Evolutionary conservation across 164 flowering plant species (phyloP).

Genomic region (Saururus chinensis): DNA sequence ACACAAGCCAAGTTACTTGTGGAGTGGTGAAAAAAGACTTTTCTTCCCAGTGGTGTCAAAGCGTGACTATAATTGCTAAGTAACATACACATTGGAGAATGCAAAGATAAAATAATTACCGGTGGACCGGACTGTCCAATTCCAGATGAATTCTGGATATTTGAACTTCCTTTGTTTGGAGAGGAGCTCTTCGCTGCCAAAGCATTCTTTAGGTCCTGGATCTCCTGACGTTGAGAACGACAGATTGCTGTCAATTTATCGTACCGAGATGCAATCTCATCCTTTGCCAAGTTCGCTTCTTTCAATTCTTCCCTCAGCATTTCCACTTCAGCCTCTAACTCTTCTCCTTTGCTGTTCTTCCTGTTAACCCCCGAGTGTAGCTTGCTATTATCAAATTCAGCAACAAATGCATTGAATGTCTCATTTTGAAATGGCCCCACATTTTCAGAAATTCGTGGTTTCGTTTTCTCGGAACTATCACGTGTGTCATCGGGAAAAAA

Average conservation of each 20-base stretch:
- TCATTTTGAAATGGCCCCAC: slow-evolving; percentile 30
- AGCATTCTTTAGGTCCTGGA: slow-evolving; percentile 85
- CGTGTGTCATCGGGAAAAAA: slow-evolving; percentile 31
- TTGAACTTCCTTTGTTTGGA: slow-evolving; percentile 38
- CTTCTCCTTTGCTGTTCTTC: slow-evolving; percentile 17
- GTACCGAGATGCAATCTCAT: slow-evolving; percentile 73
- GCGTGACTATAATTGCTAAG: background rate
- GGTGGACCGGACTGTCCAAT: slow-evolving; percentile 15
- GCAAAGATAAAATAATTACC: slow-evolving; percentile 25
- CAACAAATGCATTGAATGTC: slow-evolving; percentile 62
- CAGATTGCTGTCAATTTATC: slow-evolving; percentile 91
- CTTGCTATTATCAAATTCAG: slow-evolving; percentile 67
- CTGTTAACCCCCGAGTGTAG: slow-evolving; percentile 17
- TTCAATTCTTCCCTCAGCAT: slow-evolving; percentile 62
- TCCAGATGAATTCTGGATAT: slow-evolving; percentile 25
- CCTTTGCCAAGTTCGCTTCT: slow-evolving; percentile 57
- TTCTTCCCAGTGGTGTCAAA: background rate
- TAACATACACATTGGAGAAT: background rate
- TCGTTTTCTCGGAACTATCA: slow-evolving; percentile 19
- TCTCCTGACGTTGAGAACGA: slow-evolving; percentile 88
- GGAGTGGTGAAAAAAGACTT: background rate
- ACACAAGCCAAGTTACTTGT: background rate
- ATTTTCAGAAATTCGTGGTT: slow-evolving; percentile 27
- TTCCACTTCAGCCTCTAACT: slow-evolving; percentile 57
- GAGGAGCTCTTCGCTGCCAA: slow-evolving; percentile 59